Evolutionary conservation across 2,329 filamentous ascomycete genomes (phyloP), one percentile per base, ranked within the genome.

Genomic region (Phyllosticta paracitricarpa): DNA sequence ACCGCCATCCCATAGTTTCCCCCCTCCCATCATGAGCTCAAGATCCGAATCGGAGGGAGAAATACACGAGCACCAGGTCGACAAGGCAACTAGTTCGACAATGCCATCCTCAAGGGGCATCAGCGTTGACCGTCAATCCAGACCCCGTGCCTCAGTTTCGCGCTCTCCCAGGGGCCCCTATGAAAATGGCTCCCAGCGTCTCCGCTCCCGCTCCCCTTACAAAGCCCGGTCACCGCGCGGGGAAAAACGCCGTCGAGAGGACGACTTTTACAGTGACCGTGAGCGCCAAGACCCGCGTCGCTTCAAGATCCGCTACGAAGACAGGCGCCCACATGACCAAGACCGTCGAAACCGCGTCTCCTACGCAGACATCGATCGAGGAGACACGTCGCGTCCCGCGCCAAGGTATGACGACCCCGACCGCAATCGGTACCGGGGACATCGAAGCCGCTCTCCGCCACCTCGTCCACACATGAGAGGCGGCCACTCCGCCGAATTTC

Each of bases 51-150:
- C 89, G 76, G 89, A 95, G 78, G 90, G 91, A 78, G 91, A 95
- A 81, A 91, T 93, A 76, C 78, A 88, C 75, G 89, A 92, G 54
- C 56, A 58, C 56, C 51, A 53, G 56, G 56, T 57, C 78, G 84
- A 84, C 78, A 94, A 94, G 90, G 89, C 90, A 94, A 89, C 88
- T 89, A 48, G 40, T 48, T 87, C 77, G 77, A 80, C 88, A 86
- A 84, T 86, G 82, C 81, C 82, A 82, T 82, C 82, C 76, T 78
- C 83, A 82, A 84, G 86, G 83, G 83, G 85, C 87, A 86, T 80
- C 84, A 86, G 83, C 84, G 87, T 96, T 96, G 89, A 96, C 90
- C 89, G 88, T 84, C 85, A 82, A 82, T 84, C 88, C 89, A 96
- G 91, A 63, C 57, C 54, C 52, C 62, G 60, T 52, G 58, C 64